phyloP scores from a whole-genome alignment of 2,329 filamentous ascomycete species.

The Penicillium corylophilum region DNA sequence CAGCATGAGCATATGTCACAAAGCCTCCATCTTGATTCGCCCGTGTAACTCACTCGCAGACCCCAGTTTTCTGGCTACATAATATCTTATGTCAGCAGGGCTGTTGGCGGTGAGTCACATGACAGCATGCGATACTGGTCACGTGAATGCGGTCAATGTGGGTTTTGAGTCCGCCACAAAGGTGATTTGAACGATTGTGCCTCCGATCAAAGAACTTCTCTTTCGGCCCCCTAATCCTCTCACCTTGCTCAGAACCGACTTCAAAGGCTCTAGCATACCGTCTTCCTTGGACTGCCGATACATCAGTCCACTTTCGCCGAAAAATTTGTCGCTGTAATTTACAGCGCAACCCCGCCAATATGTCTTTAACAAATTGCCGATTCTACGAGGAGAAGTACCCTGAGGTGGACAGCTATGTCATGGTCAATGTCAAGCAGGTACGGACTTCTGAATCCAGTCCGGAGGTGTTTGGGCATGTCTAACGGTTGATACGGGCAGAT shows the following conservation, averaged over 20 bases:
- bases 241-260: conserved; percentile 13
- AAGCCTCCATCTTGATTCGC: conserved; percentile 1
- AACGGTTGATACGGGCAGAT: conserved; percentile 58
- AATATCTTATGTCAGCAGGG: neutral
- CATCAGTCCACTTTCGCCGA: conserved; percentile 7
- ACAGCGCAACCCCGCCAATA: conserved; percentile 58
- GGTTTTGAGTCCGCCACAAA: conserved; percentile 43
- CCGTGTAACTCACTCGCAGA: neutral
- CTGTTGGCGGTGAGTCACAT: conserved; percentile 8
- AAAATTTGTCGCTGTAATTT: conserved; percentile 14
- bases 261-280: conserved; percentile 6
- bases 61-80: neutral
- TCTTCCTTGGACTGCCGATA: conserved; percentile 13
- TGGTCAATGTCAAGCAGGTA: conserved; percentile 99
- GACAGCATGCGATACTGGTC: conserved; percentile 4
- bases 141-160: conserved; percentile 29
- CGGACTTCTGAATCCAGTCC: conserved; percentile 2
- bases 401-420: conserved; percentile 99
- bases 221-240: conserved; percentile 8
- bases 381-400: conserved; percentile 98
- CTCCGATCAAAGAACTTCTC: conserved; percentile 23
- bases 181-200: conserved; percentile 35
- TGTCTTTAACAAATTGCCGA: conserved; percentile 94
- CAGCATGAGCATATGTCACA: neutral
- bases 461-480: neutral